phyloP scores from a whole-genome alignment of 768 basidiomycete species.

The Amanita pallidorosea region DNA sequence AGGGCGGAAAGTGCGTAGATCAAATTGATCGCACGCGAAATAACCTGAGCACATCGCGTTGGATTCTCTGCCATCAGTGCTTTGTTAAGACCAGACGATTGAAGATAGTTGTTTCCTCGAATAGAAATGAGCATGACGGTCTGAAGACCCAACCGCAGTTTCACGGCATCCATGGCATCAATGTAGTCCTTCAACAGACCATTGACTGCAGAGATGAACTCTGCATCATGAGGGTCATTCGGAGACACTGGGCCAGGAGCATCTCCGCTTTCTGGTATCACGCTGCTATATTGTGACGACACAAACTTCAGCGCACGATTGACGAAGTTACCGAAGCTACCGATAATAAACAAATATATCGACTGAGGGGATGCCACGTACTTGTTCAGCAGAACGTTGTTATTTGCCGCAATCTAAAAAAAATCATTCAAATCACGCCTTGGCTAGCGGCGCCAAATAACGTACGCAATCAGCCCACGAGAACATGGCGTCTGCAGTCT shows the following conservation, averaged over 20 bases:
- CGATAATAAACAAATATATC: neutral
- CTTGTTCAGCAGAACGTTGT: constrained; percentile 92
- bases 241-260: constrained; percentile 58
- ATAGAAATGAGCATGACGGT: constrained; percentile 84
- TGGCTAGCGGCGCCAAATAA: neutral
- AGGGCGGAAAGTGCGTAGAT: constrained; percentile 84
- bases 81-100: constrained; percentile 85
- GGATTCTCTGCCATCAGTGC: constrained; percentile 75
- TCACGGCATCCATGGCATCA: constrained; percentile 84
- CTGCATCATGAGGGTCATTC: constrained; percentile 53
- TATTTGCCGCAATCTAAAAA: constrained; percentile 76
- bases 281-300: constrained; percentile 68
- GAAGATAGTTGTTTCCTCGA: constrained; percentile 90
- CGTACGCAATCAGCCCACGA: constrained; percentile 91
- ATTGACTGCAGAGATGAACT: constrained; percentile 79
- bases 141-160: constrained; percentile 79
- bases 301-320: constrained; percentile 93
- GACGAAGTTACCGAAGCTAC: constrained; percentile 93
- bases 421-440: constrained; percentile 3
- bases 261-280: constrained; percentile 74
- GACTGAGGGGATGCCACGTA: constrained; percentile 18
- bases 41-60: constrained; percentile 79
- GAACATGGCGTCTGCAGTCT: constrained; percentile 92
- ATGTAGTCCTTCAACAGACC: constrained; percentile 67
- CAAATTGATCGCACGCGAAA: constrained; percentile 84